Base-by-base conservation (phyloP, 371 early-diverging fungal species). In the Lichtheimia ramosa region DNA sequence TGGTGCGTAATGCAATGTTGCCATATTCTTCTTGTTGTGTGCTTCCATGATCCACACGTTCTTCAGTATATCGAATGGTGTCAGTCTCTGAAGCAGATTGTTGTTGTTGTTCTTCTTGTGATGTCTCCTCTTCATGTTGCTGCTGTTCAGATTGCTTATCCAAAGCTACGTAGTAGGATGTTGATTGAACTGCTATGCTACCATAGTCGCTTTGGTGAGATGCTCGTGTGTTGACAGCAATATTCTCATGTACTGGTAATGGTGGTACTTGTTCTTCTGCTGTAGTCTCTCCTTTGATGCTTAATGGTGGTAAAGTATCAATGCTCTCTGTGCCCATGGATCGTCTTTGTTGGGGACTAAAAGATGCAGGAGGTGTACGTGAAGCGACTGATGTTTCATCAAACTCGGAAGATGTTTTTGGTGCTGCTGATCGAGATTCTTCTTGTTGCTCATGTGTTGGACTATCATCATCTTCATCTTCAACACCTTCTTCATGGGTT, bases 301-400 rank as follows among this genome's bases (percentile, higher is more conserved):
- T 46, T 20, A 49, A 46, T 27, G 63, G 58, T 3, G 63, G 58
- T 43, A 49, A 58, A n/a, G 63, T 63, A 23, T 63, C 63, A 15
- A 63, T 48, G 41, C 63, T 63, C 13, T 63, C 60, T 10, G 43
- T 56, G n/a, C 62, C 50, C 41, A 27, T 41, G 14, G 62, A 62
- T 10, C 20, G 16, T 5, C 62, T 23, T 25, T 58, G 54, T 6
- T 40, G 56, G 1, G 62, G 56, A 48, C 62, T 62, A 41, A 62
- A 60, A 1, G 61, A 62, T n/a, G 62, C 34, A n/a, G 62, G 54
- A 1, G 62, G 50, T 16, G 56, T 42, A 15, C 42, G 56, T 3
- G 62, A 62, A 15, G 43, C 56, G 8, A 56, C 56, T 3, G 58
- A 58, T 18, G 28, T 48, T 18, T 58, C 58, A 20, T 58, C 50